Evolutionary conservation across 1,284 basidiomycete genomes (phyloP).

Genomic region (Laetiporus sulphureus): DNA sequence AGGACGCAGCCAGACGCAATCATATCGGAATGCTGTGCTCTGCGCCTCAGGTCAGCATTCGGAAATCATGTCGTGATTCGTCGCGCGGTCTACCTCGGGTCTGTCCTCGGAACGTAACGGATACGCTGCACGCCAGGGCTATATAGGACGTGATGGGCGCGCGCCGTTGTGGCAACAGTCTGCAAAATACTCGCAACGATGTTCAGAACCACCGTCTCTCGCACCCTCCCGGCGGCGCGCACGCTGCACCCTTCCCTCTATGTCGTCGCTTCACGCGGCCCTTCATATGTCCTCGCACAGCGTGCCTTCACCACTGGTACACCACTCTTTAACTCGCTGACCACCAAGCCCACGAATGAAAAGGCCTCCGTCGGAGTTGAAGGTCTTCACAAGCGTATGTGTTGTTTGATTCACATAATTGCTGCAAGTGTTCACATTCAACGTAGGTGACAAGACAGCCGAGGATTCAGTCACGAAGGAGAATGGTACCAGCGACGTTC

Average conservation of each 20-base stretch:
- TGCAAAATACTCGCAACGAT: slow-evolving; percentile 2
- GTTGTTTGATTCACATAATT: no score
- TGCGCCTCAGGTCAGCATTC: background rate
- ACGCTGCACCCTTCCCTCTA: slow-evolving; percentile 9
- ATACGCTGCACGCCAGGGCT: slow-evolving; percentile 5
- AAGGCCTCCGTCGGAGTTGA: slow-evolving; percentile 21
- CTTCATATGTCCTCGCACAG: no score
- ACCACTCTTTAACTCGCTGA: slow-evolving; percentile 4
- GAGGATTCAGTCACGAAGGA: background rate
- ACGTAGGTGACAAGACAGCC: slow-evolving; percentile 2
- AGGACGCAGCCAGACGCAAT: background rate
- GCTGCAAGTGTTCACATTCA: no score
- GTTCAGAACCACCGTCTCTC: slow-evolving; percentile 5
- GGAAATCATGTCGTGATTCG: background rate
- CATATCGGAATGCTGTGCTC: no score
- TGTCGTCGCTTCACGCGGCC: slow-evolving; percentile 10
- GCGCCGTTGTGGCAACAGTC: background rate
- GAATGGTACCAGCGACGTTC: background rate
- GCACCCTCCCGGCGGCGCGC: slow-evolving; percentile 10
- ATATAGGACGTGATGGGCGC: slow-evolving; percentile 10
- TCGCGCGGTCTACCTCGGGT: slow-evolving; percentile 17
- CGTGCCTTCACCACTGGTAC: slow-evolving; percentile 12
- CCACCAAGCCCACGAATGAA: slow-evolving; percentile 14
- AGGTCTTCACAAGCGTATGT: slow-evolving; percentile 28
- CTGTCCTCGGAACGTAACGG: slow-evolving; percentile 20